phyloP scores from a whole-genome alignment of 176 grass and related monocot genomes.

The Miscanthus lutarioriparius region DNA sequence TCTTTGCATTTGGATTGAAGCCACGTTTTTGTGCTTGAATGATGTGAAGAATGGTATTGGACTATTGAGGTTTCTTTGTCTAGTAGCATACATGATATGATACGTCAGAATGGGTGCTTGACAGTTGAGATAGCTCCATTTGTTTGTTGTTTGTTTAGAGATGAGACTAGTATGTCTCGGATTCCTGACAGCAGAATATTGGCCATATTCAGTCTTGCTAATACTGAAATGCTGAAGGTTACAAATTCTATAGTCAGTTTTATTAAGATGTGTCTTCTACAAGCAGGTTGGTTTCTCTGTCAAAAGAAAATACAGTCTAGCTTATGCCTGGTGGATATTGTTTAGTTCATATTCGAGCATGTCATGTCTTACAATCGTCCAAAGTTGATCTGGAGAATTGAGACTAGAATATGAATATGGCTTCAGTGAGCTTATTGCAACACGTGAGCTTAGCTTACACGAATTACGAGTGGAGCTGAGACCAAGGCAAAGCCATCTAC shows the following conservation, averaged over 20 bases:
- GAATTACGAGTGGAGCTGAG: no score
- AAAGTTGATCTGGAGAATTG: not conserved
- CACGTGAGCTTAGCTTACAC: no score
- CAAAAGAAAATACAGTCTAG: not conserved
- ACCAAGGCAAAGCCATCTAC: no score
- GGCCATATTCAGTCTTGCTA: not conserved
- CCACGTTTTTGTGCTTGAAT: slow-evolving; percentile 37
- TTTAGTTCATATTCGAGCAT: not conserved
- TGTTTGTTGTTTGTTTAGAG: slow-evolving; percentile 2
- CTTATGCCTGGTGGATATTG: not conserved
- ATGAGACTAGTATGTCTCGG: not conserved
- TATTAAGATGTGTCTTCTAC: not conserved
- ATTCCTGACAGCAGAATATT: not conserved
- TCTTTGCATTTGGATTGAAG: slow-evolving; percentile 25
- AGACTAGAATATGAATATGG: not conserved
- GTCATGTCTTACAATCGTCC: not conserved
- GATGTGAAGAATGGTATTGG: slow-evolving; percentile 37
- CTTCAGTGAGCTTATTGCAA: not conserved
- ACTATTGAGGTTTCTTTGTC: not conserved
- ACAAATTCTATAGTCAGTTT: not conserved
- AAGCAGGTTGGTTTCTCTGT: not conserved
- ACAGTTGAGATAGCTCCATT: not conserved
- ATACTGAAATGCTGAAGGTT: not conserved
- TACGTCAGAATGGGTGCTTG: not conserved
- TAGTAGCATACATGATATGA: not conserved